A percentile compares a stretch with the other conserved stretches of the same genome.
phyloP scores from a whole-genome alignment of 352 stramenopile species.

The Phytophthora pluvialis region DNA sequence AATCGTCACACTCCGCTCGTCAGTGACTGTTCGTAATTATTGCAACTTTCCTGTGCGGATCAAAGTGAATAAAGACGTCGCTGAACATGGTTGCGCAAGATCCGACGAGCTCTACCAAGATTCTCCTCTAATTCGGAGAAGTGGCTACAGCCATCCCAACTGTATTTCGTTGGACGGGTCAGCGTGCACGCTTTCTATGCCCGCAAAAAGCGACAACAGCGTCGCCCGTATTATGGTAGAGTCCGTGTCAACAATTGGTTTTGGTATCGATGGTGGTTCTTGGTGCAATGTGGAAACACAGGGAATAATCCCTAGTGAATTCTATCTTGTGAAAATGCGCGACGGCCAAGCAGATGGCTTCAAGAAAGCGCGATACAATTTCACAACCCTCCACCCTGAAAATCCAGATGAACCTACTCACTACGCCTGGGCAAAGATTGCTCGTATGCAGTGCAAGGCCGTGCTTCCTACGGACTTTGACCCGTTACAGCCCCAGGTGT shows the following conservation, averaged over 20 bases:
- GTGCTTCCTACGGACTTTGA: constrained; percentile 62
- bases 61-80: constrained; percentile 36
- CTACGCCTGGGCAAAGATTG: constrained; percentile 46
- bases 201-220: background rate
- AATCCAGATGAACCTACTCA: constrained; percentile 21
- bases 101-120: constrained; percentile 20
- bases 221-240: constrained; percentile 44
- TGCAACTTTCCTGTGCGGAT: constrained; percentile 46
- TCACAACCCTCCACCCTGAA: constrained; percentile 29
- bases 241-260: constrained; percentile 30
- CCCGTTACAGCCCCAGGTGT: constrained; percentile 41
- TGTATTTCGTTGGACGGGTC: constrained; percentile 43
- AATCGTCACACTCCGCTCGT: constrained; percentile 58
- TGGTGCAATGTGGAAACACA: constrained; percentile 40
- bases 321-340: constrained; percentile 54
- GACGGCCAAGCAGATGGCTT: constrained; percentile 24
- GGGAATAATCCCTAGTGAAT: constrained; percentile 44
- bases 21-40: constrained; percentile 54
- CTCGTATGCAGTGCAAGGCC: constrained; percentile 42
- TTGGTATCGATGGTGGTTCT: constrained; percentile 32
- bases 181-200: constrained; percentile 27
- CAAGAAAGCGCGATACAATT: constrained; percentile 31
- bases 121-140: constrained; percentile 2
- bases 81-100: constrained; percentile 16
- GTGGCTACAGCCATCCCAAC: constrained; percentile 22